These are phyloP conservation scores for Solanum etuberosum DNA, from an alignment of 257 asterid species.

Conservation along the genomic window DNA sequence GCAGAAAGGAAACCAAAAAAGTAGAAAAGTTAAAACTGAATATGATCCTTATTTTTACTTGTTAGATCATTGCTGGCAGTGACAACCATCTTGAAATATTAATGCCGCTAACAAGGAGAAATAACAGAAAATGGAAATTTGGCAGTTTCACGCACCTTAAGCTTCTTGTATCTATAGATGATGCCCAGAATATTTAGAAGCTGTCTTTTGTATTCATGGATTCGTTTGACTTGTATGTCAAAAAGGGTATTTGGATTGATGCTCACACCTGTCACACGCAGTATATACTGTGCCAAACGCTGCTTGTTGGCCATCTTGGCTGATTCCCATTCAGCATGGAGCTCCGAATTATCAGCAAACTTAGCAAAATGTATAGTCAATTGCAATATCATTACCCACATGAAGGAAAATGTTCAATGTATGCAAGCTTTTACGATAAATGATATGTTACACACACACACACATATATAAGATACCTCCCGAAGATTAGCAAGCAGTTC, in stretches of 20 bases:
- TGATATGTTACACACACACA: background rate
- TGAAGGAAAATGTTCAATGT: background rate
- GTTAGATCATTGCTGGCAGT: background rate
- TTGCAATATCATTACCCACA: background rate
- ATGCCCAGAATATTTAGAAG: conserved; percentile 83
- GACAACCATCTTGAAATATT: background rate
- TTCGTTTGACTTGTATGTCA: conserved; percentile 97
- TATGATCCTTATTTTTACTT: background rate
- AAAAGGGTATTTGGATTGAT: conserved; percentile 81
- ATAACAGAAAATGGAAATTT: conserved; percentile 3
- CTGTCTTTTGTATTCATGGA: conserved; percentile 98
- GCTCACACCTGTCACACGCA: conserved; percentile 67
- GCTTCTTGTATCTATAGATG: conserved; percentile 90
- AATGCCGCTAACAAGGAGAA: background rate
- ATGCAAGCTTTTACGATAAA: background rate
- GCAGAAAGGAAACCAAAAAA: background rate
- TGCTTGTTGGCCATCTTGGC: conserved; percentile 92
- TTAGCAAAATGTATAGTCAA: conserved; percentile 12
- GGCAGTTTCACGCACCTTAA: conserved; percentile 57
- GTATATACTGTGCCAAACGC: conserved; percentile 72
- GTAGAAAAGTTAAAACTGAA: background rate
- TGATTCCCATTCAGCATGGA: conserved; percentile 80
- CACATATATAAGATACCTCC: conserved; percentile 37
- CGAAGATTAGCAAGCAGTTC: conserved; percentile 75
- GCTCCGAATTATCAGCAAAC: conserved; percentile 73